Conservation (phyloP, 768 basidiomycete genomes). For the Psilocybe azurescens region DNA sequence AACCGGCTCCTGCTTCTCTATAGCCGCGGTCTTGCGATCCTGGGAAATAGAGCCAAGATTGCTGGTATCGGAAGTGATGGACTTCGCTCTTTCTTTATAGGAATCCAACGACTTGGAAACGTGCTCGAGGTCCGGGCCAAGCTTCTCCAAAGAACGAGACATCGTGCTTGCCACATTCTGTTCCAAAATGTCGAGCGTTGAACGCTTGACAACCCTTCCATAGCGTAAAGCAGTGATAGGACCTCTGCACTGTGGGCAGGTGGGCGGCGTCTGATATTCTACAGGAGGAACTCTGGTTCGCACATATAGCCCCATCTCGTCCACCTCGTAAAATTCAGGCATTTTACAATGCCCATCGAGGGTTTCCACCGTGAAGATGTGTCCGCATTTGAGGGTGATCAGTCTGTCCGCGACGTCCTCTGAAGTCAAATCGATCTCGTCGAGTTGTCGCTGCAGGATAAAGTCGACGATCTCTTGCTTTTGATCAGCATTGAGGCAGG, state of each 20-base stretch:
- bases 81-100: conserved; percentile 4
- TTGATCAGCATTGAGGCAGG: conserved; percentile 45
- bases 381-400: conserved; percentile 68
- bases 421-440: conserved; percentile 47
- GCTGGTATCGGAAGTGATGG: conserved; percentile 4
- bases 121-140: conserved; percentile 1
- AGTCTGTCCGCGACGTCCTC: conserved; percentile 49
- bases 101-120: background rate
- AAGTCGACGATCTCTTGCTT: conserved; percentile 60
- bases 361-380: conserved; percentile 73
- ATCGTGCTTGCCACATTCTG: conserved; percentile 60
- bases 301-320: conserved; percentile 43
- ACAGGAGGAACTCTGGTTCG: conserved; percentile 45
- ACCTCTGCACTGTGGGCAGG: conserved; percentile 67
- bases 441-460: conserved; percentile 53
- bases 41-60: background rate
- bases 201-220: conserved; percentile 64
- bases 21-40: background rate
- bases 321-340: conserved; percentile 51
- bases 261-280: conserved; percentile 41
- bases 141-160: conserved; percentile 34
- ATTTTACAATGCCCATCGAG: conserved; percentile 65
- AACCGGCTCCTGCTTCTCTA: conserved; percentile 9
- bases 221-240: conserved; percentile 66
- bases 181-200: conserved; percentile 68